Percentiles rank a stretch among this genome's conserved stretches.
Conservation (phyloP, 768 basidiomycete species). For the Kwoniella dendrophila region DNA sequence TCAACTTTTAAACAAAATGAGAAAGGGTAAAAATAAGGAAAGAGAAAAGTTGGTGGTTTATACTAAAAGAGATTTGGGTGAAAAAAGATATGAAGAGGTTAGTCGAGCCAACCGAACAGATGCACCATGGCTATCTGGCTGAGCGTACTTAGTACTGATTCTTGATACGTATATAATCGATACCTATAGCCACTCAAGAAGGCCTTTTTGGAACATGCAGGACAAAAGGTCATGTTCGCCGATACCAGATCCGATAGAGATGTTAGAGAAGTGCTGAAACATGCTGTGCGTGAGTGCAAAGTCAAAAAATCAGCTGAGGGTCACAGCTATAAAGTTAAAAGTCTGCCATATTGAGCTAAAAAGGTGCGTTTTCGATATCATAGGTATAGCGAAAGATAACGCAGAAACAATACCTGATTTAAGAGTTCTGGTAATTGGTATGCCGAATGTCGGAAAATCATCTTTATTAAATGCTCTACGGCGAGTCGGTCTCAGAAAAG, state of each 20-base stretch:
- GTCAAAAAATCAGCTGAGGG: too few relatives aligned
- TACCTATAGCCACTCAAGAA: constrained; percentile 53
- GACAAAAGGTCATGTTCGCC: constrained; percentile 57
- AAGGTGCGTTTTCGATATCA: background rate
- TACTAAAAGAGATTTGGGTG: constrained; percentile 89
- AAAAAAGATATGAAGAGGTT: constrained; percentile 85
- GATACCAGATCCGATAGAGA: constrained; percentile 55
- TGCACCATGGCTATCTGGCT: constrained; percentile 62
- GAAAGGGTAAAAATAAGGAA: constrained; percentile 33
- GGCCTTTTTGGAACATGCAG: constrained; percentile 54
- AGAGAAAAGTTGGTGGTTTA: constrained; percentile 88
- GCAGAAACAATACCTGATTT: constrained; percentile 65
- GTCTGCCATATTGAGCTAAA: background rate
- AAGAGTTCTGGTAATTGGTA: constrained; percentile 90
- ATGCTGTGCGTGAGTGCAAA: constrained; percentile 55
- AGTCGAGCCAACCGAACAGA: constrained; percentile 62
- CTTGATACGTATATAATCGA: background rate
- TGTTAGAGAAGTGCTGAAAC: constrained; percentile 51
- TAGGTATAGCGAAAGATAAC: constrained; percentile 71
- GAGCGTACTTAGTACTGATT: too few relatives aligned
- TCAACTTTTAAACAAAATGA: constrained; percentile 55
- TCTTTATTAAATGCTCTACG: constrained; percentile 89
- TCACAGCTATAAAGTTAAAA: background rate
- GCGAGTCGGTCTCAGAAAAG: constrained; percentile 80
- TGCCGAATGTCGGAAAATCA: constrained; percentile 97